Evolutionary conservation across 306 rosid genomes (phyloP).

Genomic region (Astragalus glycyphyllos): DNA sequence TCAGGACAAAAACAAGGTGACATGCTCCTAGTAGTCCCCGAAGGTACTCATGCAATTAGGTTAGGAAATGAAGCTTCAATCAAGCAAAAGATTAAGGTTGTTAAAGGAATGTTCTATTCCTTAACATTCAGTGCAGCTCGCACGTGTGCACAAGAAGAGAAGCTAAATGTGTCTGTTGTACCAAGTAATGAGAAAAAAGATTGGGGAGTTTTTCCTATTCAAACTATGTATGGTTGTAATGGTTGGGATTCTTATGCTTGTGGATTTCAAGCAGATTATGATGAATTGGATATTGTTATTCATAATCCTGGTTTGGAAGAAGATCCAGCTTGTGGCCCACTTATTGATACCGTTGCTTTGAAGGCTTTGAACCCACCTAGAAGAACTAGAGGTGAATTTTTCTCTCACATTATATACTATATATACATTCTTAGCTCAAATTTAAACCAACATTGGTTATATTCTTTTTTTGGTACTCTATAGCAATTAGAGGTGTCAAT

Average conservation of each 20-base stretch:
- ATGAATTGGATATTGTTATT: slow-evolving; percentile 44
- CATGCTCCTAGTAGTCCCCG: slow-evolving; percentile 66
- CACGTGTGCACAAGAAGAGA: slow-evolving; percentile 72
- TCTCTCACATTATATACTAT: not conserved
- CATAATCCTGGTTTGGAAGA: slow-evolving; percentile 65
- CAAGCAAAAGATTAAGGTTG: slow-evolving; percentile 51
- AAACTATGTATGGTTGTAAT: slow-evolving; percentile 65
- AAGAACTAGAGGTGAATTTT: slow-evolving; percentile 49
- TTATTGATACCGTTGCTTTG: slow-evolving; percentile 62
- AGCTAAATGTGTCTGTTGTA: slow-evolving; percentile 54
- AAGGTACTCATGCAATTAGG: slow-evolving; percentile 59
- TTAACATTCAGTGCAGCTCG: slow-evolving; percentile 65
- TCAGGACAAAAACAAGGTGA: slow-evolving; percentile 75
- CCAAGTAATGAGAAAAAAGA: slow-evolving; percentile 51
- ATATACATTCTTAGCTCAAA: too few relatives aligned
- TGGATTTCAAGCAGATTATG: slow-evolving; percentile 51
- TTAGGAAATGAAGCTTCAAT: slow-evolving; percentile 71
- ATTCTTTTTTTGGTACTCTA: too few relatives aligned
- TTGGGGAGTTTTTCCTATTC: slow-evolving; percentile 65
- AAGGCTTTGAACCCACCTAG: slow-evolving; percentile 51
- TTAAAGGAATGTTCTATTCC: slow-evolving; percentile 58
- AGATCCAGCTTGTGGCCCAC: slow-evolving; percentile 75
- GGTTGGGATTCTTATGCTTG: slow-evolving; percentile 70
- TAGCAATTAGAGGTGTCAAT: too few relatives aligned
- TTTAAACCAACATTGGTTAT: not conserved